Conservation (phyloP, 805 yeast species). For the Helenozyma baotianmanensis region DNA sequence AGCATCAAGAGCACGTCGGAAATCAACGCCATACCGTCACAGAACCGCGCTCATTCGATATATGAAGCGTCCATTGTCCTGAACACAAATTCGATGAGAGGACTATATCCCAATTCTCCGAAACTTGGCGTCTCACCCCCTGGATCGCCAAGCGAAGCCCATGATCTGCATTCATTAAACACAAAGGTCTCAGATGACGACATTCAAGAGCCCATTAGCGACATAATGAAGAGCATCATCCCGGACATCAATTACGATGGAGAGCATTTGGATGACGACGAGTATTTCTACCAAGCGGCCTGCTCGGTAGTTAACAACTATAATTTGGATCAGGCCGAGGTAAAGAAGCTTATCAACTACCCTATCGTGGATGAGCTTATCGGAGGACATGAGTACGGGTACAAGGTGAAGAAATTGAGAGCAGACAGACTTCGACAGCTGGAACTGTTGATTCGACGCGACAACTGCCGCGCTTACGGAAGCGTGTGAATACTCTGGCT, state of each 20-base stretch:
- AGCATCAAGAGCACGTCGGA: slow-evolving; percentile 27
- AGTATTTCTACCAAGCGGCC: slow-evolving; percentile 29
- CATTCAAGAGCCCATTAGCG: slow-evolving; percentile 15
- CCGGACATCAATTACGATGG: slow-evolving; percentile 25
- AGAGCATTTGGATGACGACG: slow-evolving; percentile 38
- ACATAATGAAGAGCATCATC: slow-evolving; percentile 14
- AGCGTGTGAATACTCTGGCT: slow-evolving; percentile 18
- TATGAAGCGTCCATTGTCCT: slow-evolving; percentile 26
- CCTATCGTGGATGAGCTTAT: slow-evolving; percentile 42
- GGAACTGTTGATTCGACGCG: slow-evolving; percentile 8
- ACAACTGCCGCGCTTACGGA: slow-evolving; percentile 10
- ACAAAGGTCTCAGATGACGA: slow-evolving; percentile 2
- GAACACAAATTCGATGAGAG: slow-evolving; percentile 29
- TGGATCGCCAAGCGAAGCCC: slow-evolving; percentile 10
- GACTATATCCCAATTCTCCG: slow-evolving; percentile 27
- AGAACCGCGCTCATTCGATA: slow-evolving; percentile 4
- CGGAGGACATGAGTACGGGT: slow-evolving; percentile 38
- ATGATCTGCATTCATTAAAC: background rate
- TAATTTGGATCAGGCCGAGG: slow-evolving; percentile 26
- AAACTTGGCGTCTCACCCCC: slow-evolving; percentile 20
- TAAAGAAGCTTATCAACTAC: slow-evolving; percentile 34
- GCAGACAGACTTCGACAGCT: slow-evolving; percentile 18
- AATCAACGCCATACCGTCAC: slow-evolving; percentile 16
- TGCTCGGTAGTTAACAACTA: slow-evolving; percentile 18
- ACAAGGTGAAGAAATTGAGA: slow-evolving; percentile 36